A percentile compares a stretch with the other conserved stretches of the same genome.
phyloP scores from a whole-genome alignment of 805 yeast genomes.

The Saturnispora mendoncae region DNA sequence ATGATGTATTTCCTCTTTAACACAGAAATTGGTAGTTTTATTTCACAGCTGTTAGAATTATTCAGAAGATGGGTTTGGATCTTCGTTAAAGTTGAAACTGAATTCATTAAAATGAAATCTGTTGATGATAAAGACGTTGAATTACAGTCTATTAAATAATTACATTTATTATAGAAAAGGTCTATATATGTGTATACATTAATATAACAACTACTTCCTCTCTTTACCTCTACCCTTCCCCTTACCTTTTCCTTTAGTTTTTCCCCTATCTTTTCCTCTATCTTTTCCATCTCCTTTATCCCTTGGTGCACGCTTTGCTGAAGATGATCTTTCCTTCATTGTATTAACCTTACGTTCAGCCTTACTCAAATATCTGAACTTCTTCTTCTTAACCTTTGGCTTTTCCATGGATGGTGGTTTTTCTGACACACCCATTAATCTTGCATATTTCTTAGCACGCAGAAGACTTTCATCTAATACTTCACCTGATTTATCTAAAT shows the following conservation, averaged over 20 bases:
- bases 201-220: no score
- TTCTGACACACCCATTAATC: slow-evolving; percentile 46
- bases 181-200: no score
- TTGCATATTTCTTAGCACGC: slow-evolving; percentile 79
- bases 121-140: slow-evolving; percentile 15
- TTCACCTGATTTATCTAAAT: slow-evolving; percentile 56
- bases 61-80: slow-evolving; percentile 88
- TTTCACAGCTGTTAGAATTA: slow-evolving; percentile 66
- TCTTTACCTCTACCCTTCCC: no score
- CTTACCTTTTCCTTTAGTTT: no score
- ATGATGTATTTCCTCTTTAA: slow-evolving; percentile 24
- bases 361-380: slow-evolving; percentile 82
- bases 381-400: slow-evolving; percentile 50
- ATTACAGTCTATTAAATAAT: slow-evolving; percentile 15
- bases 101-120: slow-evolving; percentile 33
- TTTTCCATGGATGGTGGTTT: slow-evolving; percentile 25
- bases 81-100: slow-evolving; percentile 74
- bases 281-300: slow-evolving; percentile 18
- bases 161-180: neutral
- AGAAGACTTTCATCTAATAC: slow-evolving; percentile 66
- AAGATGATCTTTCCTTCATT: slow-evolving; percentile 33
- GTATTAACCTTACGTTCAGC: slow-evolving; percentile 57
- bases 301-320: slow-evolving; percentile 8
- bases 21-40: slow-evolving; percentile 54
- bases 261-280: neutral